phyloP scores from a whole-genome alignment of 257 asterid genomes.

The Capsicum baccatum region DNA sequence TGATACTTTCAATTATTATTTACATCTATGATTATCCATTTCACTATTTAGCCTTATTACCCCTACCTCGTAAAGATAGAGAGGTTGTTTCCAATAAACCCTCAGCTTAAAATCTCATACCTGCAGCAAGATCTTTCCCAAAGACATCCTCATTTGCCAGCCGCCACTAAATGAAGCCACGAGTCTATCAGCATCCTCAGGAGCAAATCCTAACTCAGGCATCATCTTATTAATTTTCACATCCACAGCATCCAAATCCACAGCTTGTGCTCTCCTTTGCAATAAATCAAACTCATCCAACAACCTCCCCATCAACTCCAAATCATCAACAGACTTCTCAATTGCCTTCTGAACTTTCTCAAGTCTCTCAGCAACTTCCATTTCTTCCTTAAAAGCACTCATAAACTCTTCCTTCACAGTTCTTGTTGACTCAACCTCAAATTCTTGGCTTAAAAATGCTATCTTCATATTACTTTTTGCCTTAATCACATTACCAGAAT shows the following conservation, averaged over 20 bases:
- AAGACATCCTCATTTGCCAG: conserved; percentile 99
- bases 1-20: too few relatives aligned
- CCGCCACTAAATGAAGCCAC: conserved; percentile 99
- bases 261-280: conserved; percentile 97
- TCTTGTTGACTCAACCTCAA: conserved; percentile 76
- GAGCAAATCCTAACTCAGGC: conserved; percentile 92
- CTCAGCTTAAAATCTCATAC: conserved; percentile 42
- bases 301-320: conserved; percentile 94
- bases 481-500: conserved; percentile 89
- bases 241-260: conserved; percentile 89
- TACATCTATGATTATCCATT: too few relatives aligned
- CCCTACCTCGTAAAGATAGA: too few relatives aligned
- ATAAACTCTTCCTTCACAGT: conserved; percentile 90
- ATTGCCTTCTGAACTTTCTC: conserved; percentile 95
- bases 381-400: conserved; percentile 96
- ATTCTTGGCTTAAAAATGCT: conserved; percentile 88
- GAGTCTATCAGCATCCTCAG: conserved; percentile 89
- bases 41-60: too few relatives aligned
- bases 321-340: conserved; percentile 89
- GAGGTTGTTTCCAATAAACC: too few relatives aligned
- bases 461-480: conserved; percentile 81
- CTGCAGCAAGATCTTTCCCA: conserved; percentile 96
- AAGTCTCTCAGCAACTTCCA: conserved; percentile 84
- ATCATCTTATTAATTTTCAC: conserved; percentile 82
- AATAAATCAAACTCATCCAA: conserved; percentile 97